These are phyloP conservation scores for Suillus discolor DNA, from an alignment of 768 basidiomycete species.

Conservation along the genomic window DNA sequence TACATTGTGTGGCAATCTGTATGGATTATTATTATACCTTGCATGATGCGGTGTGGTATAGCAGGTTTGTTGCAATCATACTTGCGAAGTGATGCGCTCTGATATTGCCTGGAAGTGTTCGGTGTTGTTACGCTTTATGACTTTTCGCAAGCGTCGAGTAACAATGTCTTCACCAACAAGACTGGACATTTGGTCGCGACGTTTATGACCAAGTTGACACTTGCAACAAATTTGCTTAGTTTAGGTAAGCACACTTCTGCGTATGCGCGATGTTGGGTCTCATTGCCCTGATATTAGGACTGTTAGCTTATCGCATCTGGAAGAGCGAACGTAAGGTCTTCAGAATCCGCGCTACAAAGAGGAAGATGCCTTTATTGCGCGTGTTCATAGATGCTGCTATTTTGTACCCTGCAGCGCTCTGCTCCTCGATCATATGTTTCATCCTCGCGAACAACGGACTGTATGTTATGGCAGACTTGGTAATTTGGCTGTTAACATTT, in stretches of 20 bases:
- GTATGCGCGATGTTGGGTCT: not conserved
- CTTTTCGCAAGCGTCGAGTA: not conserved
- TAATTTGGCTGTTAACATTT: not conserved
- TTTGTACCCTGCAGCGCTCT: conserved; percentile 11
- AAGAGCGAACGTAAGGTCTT: not conserved
- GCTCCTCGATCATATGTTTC: conserved; percentile 8
- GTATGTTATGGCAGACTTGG: conserved; percentile 7
- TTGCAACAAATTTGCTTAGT: not conserved
- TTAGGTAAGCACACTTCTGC: not conserved
- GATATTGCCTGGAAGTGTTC: not conserved
- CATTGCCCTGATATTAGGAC: not conserved
- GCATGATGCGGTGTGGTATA: conserved; percentile 9
- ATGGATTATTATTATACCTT: conserved; percentile 12
- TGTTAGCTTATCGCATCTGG: not conserved
- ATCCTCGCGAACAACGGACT: conserved; percentile 1
- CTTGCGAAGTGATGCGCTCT: not conserved
- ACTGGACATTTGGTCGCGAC: not conserved
- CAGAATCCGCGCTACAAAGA: not conserved
- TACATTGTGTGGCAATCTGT: conserved; percentile 18
- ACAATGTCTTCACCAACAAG: not conserved
- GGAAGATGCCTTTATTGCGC: not conserved
- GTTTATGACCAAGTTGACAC: not conserved
- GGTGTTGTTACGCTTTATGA: not conserved
- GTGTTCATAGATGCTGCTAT: not conserved
- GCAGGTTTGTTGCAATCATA: conserved; percentile 9